Evolutionary conservation across 1,284 basidiomycete genomes (phyloP).

Genomic region (Cryptococcus floricola): DNA sequence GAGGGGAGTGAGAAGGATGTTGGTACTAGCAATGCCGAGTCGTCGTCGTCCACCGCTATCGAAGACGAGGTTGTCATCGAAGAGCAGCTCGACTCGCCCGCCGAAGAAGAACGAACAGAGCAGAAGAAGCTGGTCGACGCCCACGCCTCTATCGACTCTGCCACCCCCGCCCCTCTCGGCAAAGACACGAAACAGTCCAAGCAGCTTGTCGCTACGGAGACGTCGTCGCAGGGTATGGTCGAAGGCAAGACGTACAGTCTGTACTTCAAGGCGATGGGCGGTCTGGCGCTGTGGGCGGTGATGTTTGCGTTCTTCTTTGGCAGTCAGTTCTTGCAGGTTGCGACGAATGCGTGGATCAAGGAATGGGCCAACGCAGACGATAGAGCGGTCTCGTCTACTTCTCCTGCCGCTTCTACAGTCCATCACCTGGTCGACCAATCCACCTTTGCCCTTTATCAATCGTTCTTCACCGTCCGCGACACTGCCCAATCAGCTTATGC

Average conservation of each 20-base stretch:
- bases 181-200: conserved; percentile 26
- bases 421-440: background rate
- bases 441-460: background rate
- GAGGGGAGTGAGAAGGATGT: background rate
- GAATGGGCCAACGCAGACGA: conserved; percentile 43
- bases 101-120: conserved; percentile 65
- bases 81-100: conserved; percentile 48
- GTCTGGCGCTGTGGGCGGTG: conserved; percentile 36
- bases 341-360: conserved; percentile 46
- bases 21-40: background rate
- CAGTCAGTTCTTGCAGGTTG: conserved; percentile 43
- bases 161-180: background rate
- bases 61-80: conserved; percentile 26
- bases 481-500: background rate
- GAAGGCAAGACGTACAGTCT: conserved; percentile 34
- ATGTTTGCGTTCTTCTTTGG: conserved; percentile 35
- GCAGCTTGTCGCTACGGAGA: conserved; percentile 44
- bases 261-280: conserved; percentile 43
- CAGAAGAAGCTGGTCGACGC: conserved; percentile 33
- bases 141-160: conserved; percentile 20
- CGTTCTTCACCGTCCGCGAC: conserved; percentile 2
- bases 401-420: background rate
- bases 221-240: conserved; percentile 35
- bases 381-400: background rate
- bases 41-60: background rate